Evolutionary conservation across 352 stramenopile species (phyloP).

Genomic region (Globisporangium paddicum): DNA sequence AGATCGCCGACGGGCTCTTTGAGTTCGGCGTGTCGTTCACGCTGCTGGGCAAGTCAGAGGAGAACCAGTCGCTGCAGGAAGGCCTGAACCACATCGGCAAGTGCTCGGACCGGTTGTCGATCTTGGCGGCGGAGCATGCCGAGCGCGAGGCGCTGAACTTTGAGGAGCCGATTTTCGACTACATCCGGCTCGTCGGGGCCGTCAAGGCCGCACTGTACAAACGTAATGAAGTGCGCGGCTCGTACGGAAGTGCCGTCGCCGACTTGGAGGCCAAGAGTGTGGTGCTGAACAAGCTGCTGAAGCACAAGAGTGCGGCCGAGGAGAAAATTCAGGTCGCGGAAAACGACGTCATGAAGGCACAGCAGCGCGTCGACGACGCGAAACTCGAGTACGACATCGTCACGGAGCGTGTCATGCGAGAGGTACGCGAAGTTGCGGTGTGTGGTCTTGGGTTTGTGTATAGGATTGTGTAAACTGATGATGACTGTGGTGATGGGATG

Average conservation of each 20-base stretch:
- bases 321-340: conserved; percentile 89
- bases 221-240: conserved; percentile 89
- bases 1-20: conserved; percentile 95
- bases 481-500: not conserved
- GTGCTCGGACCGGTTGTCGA: conserved; percentile 90
- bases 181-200: conserved; percentile 94
- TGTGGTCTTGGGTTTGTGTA: too few relatives aligned
- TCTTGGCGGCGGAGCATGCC: conserved; percentile 90
- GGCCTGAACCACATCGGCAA: conserved; percentile 91
- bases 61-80: conserved; percentile 90
- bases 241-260: conserved; percentile 81
- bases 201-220: conserved; percentile 93
- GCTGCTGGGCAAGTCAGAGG: conserved; percentile 91
- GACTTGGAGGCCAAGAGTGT: conserved; percentile 86
- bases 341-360: conserved; percentile 66
- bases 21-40: conserved; percentile 97
- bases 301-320: conserved; percentile 58
- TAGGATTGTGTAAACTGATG: too few relatives aligned
- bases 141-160: conserved; percentile 92
- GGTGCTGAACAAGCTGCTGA: conserved; percentile 54
- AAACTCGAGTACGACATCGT: conserved; percentile 94
- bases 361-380: conserved; percentile 84
- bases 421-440: conserved; percentile 32
- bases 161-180: conserved; percentile 95
- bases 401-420: conserved; percentile 92